Base-by-base conservation (phyloP, 176 grass and related monocot species). In the Olyra latifolia region DNA sequence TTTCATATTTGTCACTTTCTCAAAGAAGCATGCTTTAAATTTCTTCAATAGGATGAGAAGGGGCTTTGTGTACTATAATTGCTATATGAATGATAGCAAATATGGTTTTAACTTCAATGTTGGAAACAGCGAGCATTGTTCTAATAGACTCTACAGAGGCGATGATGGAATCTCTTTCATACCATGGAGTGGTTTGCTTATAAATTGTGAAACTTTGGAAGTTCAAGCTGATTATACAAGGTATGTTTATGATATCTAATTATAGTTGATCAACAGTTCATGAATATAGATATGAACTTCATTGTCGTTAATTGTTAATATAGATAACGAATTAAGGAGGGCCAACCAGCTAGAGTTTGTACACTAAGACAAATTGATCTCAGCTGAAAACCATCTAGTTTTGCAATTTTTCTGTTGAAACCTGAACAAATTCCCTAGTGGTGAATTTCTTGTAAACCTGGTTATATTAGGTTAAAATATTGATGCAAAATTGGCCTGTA, bases 141-240 rank as follows among this genome's bases (percentile, higher is more conserved):
- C 40, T 79, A 89, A 94, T 82, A 92, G 84, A 54, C 56, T 91
- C 74, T 98, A 94, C 69, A 48, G 35, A 39, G 82, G 87, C 35
- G 89, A 82, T 56, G 91, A 98, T 92, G 89, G 95, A 46, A 66
- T 83, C 66, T 74, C 72, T 76, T 98, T 98, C 91, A 81, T 98
- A 79, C 89, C 95, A n/a, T 98, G 95, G 95, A 89, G 95, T 44
- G 95, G 95, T 68, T 98, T 98, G 76, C 87, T 98, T 79, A 52
- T 98, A 80, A 94, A 98, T 69, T 98, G 89, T 79, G 79, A 83
- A 82, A 91, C 90, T 70, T 67, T 98, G 14, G 95, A 98, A 89
- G 92, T 94, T 74, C 95, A 98, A 94, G 95, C 92, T 76, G 95
- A 98, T 94, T 98, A 98, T 87, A 92, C 95, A 49, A 91, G 95